A percentile compares a stretch with the other conserved stretches of the same genome.
Conservation (phyloP, 495 filamentous ascomycete species). For the Penicillium roqueforti region DNA sequence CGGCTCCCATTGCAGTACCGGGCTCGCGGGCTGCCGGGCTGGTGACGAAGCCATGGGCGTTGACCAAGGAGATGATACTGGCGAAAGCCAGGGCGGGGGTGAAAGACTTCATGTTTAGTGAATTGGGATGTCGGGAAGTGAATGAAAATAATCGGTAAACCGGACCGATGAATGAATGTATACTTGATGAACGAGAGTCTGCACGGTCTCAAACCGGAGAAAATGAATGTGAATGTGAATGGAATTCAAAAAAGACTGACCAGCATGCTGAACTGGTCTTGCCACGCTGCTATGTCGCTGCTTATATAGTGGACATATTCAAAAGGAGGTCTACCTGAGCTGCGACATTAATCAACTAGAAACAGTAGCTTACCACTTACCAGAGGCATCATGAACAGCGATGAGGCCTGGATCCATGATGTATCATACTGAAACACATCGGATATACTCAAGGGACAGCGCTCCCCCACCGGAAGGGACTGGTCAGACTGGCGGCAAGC, state of each 20-base stretch:
- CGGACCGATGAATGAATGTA: constrained; percentile 27
- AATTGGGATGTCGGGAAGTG: constrained; percentile 13
- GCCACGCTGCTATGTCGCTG: background rate
- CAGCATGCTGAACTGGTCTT: constrained; percentile 14
- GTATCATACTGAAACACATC: constrained; percentile 16
- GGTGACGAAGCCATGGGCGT: constrained; percentile 60
- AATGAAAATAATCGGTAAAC: constrained; percentile 32
- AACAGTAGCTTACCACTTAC: constrained; percentile 5
- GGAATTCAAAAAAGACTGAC: constrained; percentile 15
- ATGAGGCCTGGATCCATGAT: constrained; percentile 1
- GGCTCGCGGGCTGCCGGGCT: constrained; percentile 56
- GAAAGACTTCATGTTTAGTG: constrained; percentile 36
- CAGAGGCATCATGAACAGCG: constrained; percentile 5
- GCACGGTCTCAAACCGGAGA: constrained; percentile 40
- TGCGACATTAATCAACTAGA: constrained; percentile 19
- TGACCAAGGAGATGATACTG: constrained; percentile 48
- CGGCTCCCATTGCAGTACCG: constrained; percentile 53
- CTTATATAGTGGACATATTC: constrained; percentile 11
- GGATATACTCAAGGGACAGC: constrained; percentile 7
- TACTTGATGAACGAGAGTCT: constrained; percentile 25
- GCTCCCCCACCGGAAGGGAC: constrained; percentile 8
- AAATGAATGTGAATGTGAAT: constrained; percentile 16
- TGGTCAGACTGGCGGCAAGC: constrained; percentile 14
- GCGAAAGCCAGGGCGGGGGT: constrained; percentile 37
- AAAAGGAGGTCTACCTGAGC: background rate